Evolutionary conservation across 768 basidiomycete genomes (phyloP).

Genomic region (Pulveroboletus sp.): DNA sequence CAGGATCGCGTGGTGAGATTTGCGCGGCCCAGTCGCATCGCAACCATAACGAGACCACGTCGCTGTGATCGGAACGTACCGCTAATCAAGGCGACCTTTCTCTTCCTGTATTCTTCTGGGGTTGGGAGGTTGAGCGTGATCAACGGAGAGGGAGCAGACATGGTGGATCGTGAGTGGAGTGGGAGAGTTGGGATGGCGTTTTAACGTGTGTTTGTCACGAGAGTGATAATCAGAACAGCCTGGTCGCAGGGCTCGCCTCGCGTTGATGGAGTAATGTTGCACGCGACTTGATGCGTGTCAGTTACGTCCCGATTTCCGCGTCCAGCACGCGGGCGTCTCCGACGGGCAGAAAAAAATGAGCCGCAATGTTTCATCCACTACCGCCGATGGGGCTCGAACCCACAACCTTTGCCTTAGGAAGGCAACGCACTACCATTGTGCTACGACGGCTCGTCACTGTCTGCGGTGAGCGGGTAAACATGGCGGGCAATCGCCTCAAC

Average conservation of each 20-base stretch:
- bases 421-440: constrained; percentile 39
- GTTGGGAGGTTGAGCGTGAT: constrained; percentile 57
- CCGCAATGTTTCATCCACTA: constrained; percentile 25
- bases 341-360: constrained; percentile 17
- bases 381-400: constrained; percentile 38
- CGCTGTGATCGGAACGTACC: constrained; percentile 46
- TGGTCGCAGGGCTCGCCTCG: background rate
- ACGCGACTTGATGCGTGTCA: too few species aligned
- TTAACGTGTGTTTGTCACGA: background rate
- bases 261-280: constrained; percentile 1
- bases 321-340: too few species aligned
- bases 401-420: constrained; percentile 39
- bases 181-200: background rate
- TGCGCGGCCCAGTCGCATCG: background rate
- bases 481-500: too few species aligned
- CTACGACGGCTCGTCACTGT: constrained; percentile 31
- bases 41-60: background rate
- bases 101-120: constrained; percentile 79
- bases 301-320: too few species aligned
- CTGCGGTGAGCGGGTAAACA: background rate
- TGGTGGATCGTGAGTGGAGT: constrained; percentile 2
- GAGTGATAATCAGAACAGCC: constrained; percentile 2
- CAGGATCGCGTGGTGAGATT: background rate
- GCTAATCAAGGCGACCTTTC: constrained; percentile 91
- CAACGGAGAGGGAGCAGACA: constrained; percentile 31